Evolutionary conservation across 371 early-diverging fungal genomes (phyloP).

Genomic region (Lichtheimia ornata): DNA sequence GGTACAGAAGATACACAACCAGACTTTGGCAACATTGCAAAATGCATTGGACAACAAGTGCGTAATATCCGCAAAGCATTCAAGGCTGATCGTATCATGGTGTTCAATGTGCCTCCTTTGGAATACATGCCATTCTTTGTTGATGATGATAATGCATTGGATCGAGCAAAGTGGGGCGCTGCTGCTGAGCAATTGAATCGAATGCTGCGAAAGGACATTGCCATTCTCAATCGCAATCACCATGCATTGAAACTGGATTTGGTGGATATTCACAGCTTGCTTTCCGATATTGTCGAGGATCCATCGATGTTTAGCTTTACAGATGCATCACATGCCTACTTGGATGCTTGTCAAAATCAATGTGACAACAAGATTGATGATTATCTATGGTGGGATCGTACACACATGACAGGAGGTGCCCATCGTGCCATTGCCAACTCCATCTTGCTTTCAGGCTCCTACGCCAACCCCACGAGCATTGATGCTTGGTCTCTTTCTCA

Average conservation of each 20-base stretch:
- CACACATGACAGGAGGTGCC: slow-evolving; percentile 44
- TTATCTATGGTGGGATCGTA: slow-evolving; percentile 51
- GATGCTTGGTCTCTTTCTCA: slow-evolving; percentile 5
- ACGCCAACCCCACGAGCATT: slow-evolving; percentile 16
- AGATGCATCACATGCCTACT: slow-evolving; percentile 26
- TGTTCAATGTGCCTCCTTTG: slow-evolving; percentile 44
- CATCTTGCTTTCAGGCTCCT: slow-evolving; percentile 37
- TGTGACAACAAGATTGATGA: slow-evolving; percentile 23
- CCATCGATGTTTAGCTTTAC: slow-evolving; percentile 35
- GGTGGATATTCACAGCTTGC: slow-evolving; percentile 32
- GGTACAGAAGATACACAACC: slow-evolving; percentile 6
- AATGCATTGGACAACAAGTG: slow-evolving; percentile 38
- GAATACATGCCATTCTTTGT: slow-evolving; percentile 41
- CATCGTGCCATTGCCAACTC: slow-evolving; percentile 38
- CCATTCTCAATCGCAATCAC: slow-evolving; percentile 38
- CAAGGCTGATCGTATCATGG: slow-evolving; percentile 28
- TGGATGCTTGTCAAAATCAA: slow-evolving; percentile 24
- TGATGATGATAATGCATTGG: slow-evolving; percentile 6
- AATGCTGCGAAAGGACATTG: slow-evolving; percentile 28
- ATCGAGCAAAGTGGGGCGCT: slow-evolving; percentile 18
- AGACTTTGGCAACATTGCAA: slow-evolving; percentile 23
- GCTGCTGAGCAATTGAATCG: slow-evolving; percentile 35
- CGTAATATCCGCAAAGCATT: slow-evolving; percentile 30
- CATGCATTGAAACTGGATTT: slow-evolving; percentile 37
- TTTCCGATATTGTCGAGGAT: slow-evolving; percentile 31